These are phyloP conservation scores for Eucalyptus guilfoylei DNA, from an alignment of 345 rosid species.

Conservation along the genomic window DNA sequence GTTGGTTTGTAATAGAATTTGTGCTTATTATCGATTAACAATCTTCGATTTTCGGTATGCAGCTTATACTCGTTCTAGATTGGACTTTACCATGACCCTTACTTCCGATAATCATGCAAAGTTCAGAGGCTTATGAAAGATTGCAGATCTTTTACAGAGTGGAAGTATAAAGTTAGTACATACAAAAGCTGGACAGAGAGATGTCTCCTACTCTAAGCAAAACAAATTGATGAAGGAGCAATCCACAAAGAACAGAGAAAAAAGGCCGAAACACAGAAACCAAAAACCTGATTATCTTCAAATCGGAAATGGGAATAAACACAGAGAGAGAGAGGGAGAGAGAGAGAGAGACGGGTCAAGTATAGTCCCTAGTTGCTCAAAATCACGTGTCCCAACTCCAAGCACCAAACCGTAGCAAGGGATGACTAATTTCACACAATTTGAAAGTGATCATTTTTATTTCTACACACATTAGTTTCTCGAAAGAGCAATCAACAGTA, in stretches of 20 bases:
- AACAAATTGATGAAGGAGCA: background rate
- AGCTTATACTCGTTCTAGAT: background rate
- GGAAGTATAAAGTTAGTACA: background rate
- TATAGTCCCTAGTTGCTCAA: background rate
- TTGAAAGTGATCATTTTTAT: background rate
- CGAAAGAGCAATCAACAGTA: background rate
- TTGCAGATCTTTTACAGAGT: background rate
- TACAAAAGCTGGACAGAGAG: background rate
- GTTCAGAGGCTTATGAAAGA: background rate
- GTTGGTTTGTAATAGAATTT: background rate
- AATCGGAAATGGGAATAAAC: background rate
- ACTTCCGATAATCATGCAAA: background rate
- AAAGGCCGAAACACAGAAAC: background rate
- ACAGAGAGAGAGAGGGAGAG: no score
- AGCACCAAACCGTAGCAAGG: background rate
- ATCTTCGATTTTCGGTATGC: background rate
- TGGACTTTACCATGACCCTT: background rate
- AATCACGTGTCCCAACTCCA: background rate
- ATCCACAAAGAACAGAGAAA: background rate
- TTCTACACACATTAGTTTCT: background rate
- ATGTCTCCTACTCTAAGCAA: background rate
- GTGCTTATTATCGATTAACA: background rate
- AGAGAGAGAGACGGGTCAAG: background rate
- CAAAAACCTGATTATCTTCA: background rate
- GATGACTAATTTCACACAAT: background rate